Evolutionary conservation across 202 grass and related monocot genomes (phyloP).

Genomic region (Cymbopogon flexuosus): DNA sequence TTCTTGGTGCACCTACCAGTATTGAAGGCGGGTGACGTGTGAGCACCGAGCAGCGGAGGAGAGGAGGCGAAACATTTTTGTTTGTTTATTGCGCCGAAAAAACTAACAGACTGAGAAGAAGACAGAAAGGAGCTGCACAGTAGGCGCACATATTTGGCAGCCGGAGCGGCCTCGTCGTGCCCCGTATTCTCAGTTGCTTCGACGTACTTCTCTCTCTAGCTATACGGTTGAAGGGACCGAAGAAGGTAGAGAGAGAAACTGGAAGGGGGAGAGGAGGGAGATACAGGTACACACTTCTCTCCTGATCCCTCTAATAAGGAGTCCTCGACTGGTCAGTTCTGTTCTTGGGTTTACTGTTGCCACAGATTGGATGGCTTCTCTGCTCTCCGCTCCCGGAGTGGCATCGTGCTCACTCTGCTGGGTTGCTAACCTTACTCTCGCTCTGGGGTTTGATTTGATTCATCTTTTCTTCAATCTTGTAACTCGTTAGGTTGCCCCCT

Average conservation of each 20-base stretch:
- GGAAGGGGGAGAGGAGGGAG: neutral
- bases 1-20: slow-evolving; percentile 34
- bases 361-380: neutral
- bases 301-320: neutral
- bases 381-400: slow-evolving; percentile 12
- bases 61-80: slow-evolving; percentile 4
- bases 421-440: neutral
- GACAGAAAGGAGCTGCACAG: neutral
- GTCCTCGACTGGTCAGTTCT: slow-evolving; percentile 17
- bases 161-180: slow-evolving; percentile 7
- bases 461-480: neutral
- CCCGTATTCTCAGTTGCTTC: slow-evolving; percentile 7
- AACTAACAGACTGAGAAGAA: slow-evolving; percentile 9
- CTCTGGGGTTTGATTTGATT: neutral
- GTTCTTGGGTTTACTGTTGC: slow-evolving; percentile 28
- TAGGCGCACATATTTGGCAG: slow-evolving; percentile 33
- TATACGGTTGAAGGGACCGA: neutral
- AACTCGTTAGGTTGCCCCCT: neutral
- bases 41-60: neutral
- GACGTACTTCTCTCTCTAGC: slow-evolving; percentile 28
- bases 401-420: slow-evolving; percentile 20
- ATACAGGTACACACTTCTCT: slow-evolving; percentile 13
- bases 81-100: slow-evolving; percentile 1
- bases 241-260: slow-evolving; percentile 12
- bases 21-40: neutral